Evolutionary conservation across 257 asterid species (phyloP), one percentile per base, ranked within the genome.

Genomic region (Petrea volubilis): DNA sequence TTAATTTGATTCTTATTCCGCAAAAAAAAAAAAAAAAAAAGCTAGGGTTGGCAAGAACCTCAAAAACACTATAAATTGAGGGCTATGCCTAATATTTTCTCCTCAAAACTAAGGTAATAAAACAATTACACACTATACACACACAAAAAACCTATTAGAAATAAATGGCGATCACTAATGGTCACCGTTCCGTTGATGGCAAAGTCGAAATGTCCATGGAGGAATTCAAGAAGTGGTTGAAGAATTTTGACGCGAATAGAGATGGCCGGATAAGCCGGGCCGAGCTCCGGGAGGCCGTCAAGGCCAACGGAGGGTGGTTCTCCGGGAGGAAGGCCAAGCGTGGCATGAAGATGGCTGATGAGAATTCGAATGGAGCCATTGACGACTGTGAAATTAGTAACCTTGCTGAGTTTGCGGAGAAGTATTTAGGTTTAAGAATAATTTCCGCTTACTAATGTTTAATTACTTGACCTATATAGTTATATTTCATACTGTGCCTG

Each of bases 181-280:
- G 5, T 24, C 33, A 21, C n/a, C 44, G 57, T 27, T 1, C 41
- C 14, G 56, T 43, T 0, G 51, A 44, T 14, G 51, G 51, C 17
- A 44, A 44, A 44, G 20, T 44, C 14, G 20, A 67, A 12, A 73
- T 82, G 78, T 66, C 52, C n/a, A 14, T 66, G 0, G 81, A 83
- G n/a, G 85, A 81, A 40, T 86, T 81, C 84, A 83, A 72, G 71
- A 79, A 59, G 31, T 86, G 86, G 88, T 41, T 86, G 46, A 77
- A 59, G 74, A 77, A 36, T 10, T 81, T 83, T 47, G 87, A 83
- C 21, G 4, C 5, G 0, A 31, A 83, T 49, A 10, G 36, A 17
- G 87, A 81, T 38, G 83, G 80, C 0, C 56, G 65, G 55, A 81
- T 83, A 52, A 79, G 68, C 60, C 46, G 29, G 69, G 71, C 59